Evolutionary conservation across 2,329 filamentous ascomycete species (phyloP).

Genomic region (Pleoardoris graminearum): DNA sequence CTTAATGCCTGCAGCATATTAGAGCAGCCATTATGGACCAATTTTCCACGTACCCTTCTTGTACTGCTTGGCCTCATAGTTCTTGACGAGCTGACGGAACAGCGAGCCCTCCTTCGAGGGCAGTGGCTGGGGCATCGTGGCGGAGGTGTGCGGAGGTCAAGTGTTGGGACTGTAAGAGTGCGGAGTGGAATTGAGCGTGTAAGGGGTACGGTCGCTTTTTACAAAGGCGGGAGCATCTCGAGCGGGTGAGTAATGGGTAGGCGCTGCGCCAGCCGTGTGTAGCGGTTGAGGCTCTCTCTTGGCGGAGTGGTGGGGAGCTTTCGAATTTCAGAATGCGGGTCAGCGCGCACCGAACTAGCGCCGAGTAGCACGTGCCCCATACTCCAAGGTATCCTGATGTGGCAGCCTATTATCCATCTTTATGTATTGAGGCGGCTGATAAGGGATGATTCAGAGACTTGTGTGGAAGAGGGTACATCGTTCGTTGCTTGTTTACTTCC

Average conservation of each 20-base stretch:
- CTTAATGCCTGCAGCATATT: slow-evolving; percentile 70
- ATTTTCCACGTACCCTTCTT: slow-evolving; percentile 67
- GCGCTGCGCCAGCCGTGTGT: neutral
- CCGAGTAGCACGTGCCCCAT: slow-evolving; percentile 17
- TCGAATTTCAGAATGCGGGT: slow-evolving; percentile 31
- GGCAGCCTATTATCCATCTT: neutral
- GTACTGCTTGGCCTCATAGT: slow-evolving; percentile 98
- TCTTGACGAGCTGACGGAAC: slow-evolving; percentile 91
- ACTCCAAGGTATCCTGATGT: neutral
- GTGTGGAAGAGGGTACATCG: neutral
- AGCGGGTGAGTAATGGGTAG: neutral
- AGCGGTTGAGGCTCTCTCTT: neutral
- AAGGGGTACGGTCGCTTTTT: neutral
- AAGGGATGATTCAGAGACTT: neutral
- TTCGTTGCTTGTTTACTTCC: neutral
- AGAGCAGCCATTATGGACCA: slow-evolving; percentile 20
- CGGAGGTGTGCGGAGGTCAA: slow-evolving; percentile 12
- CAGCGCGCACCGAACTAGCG: slow-evolving; percentile 22
- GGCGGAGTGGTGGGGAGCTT: slow-evolving; percentile 33
- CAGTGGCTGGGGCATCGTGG: slow-evolving; percentile 70
- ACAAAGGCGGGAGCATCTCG: slow-evolving; percentile 5
- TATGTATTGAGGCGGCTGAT: neutral
- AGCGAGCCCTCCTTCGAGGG: slow-evolving; percentile 89
- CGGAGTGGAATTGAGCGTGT: no score
- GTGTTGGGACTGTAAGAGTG: slow-evolving; percentile 8